Conservation (phyloP, 108 stramenopile genomes). For the Parmales sp. region DNA sequence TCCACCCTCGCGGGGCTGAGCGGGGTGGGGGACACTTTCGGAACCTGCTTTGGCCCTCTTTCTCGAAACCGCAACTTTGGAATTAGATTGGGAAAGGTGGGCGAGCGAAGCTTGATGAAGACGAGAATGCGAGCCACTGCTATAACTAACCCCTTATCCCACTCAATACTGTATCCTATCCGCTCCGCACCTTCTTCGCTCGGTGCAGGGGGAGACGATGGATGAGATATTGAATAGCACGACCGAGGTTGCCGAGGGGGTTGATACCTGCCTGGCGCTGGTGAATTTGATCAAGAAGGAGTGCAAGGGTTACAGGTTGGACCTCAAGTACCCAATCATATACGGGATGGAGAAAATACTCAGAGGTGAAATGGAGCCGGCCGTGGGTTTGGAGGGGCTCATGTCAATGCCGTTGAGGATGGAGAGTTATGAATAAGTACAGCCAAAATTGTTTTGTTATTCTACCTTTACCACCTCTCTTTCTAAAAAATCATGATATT, state of each 20-base stretch:
- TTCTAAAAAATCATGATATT: no score
- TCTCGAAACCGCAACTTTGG: slow-evolving; percentile 88
- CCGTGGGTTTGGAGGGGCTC: slow-evolving; percentile 73
- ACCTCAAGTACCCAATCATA: slow-evolving; percentile 90
- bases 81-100: slow-evolving; percentile 75
- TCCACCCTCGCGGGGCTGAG: slow-evolving; percentile 80
- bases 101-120: no score
- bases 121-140: no score
- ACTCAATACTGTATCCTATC: no score
- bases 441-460: no score
- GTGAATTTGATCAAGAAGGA: slow-evolving; percentile 74
- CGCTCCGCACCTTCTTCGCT: no score
- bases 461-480: no score
- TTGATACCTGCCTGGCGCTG: slow-evolving; percentile 80
- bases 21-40: slow-evolving; percentile 93
- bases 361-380: slow-evolving; percentile 72
- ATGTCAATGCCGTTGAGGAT: slow-evolving; percentile 87
- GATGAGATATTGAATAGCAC: slow-evolving; percentile 71
- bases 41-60: slow-evolving; percentile 92
- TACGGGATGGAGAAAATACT: slow-evolving; percentile 85
- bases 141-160: no score
- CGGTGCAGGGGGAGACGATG: slow-evolving; percentile 80
- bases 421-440: slow-evolving; percentile 87
- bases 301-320: slow-evolving; percentile 79
- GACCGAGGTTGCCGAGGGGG: slow-evolving; percentile 90